Base-by-base conservation (phyloP, 2,329 filamentous ascomycete species). In the Penicillium sp. region DNA sequence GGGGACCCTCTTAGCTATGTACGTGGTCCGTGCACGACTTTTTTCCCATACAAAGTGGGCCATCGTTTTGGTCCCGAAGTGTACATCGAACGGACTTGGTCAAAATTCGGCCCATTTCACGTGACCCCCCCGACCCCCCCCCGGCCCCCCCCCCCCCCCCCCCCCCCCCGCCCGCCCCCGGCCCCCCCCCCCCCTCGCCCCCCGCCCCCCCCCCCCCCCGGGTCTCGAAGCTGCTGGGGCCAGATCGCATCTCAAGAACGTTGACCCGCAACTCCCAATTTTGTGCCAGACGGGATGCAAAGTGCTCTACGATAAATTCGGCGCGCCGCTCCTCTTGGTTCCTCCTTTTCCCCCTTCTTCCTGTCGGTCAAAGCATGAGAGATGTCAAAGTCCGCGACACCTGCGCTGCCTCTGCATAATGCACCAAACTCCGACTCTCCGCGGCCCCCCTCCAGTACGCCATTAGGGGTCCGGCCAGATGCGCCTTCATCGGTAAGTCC, bases 311-410 rank as follows among this genome's bases (percentile, higher is more conserved):
- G 41, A 55, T 60, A 63, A 58, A 63, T 61, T 55, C 63, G 59
- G 62, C 59, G 54, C 56, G 57, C 57, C 34, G 49, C 35, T 60
- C 60, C 45, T 14, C 37, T 35, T 54, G 51, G 20, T 20, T 25
- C 39, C 50, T 57, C 45, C 10, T 49, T 35, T 50, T 57, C 47
- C 42, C n/a, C 39, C 34, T 55, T 56, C 38, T 55, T 61, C 31
- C 57, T 48, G 60, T 59, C 59, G 51, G 63, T 54, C 61, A 70
- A 69, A 71, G 72, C 70, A 75, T 83, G 81, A 82, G 79, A 86
- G 72, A 88, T 88, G 86, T 87, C 85, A 78, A 84, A 81, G 78
- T 81, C 83, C 72, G 79, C 81, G 66, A 84, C 84, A 65, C 84
- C 85, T 68, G 79, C 82, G 64, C 76, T 88, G 63, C 85, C 85